Base-by-base conservation (phyloP, 352 stramenopile species). In the Globisporangium paddicum region DNA sequence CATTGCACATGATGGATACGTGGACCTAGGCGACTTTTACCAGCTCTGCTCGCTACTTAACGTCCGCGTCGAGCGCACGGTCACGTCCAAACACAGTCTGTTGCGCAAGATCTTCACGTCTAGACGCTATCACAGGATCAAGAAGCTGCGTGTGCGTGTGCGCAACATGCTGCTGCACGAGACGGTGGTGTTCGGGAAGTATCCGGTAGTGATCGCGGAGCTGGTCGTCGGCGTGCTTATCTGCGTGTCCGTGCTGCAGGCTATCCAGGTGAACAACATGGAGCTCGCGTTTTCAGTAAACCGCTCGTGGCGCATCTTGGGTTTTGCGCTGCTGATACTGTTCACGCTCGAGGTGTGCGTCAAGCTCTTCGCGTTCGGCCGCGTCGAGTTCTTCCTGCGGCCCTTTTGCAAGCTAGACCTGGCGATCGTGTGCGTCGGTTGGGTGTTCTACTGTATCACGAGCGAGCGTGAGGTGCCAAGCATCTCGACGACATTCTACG, bases 211-310 rank as follows among this genome's bases (percentile, higher is more conserved):
- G 30, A 63, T 90, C 13, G 72, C 80, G 0, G 84, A 93, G 60
- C 63, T 91, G 13, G 71, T 91, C 19, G 84, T 93, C 3, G 84
- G 84, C 9, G 48, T 76, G 50, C 64, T 93, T 26, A 91, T 93
- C 60, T 87, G 79, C 55, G 67, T 91, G 7, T 90, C 79, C 7
- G 80, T 93, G 41, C 67, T 91, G 16, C 84, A 93, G 50, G 79
- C 84, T 21, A 72, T 90, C 23, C 84, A 93, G 53, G 84, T 93
- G 6, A 93, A 93, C 77, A 89, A 91, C 58, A 89, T 91, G 45
- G 51, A 80, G 35, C 51, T 91, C 8, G 83, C 84, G 28, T 91
- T 91, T 53, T 89, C 79, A 0, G 73, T 79, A 18, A 89, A 93
- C 60, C 71, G 70, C 10, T 84, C 73, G 28, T 93, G 84, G 84